A percentile compares a stretch with the other conserved stretches of the same genome.
These are phyloP conservation scores for Phaeosphaeriaceae sp. DNA, from an alignment of 2,329 filamentous ascomycete genomes.

Conservation along the genomic window DNA sequence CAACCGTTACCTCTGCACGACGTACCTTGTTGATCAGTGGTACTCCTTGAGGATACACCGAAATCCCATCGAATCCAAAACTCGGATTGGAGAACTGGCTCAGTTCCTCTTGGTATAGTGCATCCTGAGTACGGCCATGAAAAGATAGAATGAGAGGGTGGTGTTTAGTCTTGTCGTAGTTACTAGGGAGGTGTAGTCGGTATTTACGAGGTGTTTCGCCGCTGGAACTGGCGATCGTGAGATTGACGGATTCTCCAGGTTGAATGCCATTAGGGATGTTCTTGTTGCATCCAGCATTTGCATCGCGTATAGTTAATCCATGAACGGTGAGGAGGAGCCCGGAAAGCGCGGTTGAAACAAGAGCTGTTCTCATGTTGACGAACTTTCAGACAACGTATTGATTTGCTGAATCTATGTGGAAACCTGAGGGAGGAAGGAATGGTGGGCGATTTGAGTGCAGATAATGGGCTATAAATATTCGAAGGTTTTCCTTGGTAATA, in stretches of 20 bases:
- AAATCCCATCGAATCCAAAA: constrained; percentile 54
- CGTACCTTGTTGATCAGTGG: constrained; percentile 2
- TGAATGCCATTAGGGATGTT: constrained; percentile 25
- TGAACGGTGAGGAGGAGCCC: neutral
- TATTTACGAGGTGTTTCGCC: constrained; percentile 43
- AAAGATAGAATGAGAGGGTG: constrained; percentile 57
- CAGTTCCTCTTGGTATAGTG: constrained; percentile 49
- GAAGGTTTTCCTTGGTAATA: too few relatives aligned
- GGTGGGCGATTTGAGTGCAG: too few relatives aligned
- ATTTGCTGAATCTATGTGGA: too few relatives aligned
- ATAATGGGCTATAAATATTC: too few relatives aligned
- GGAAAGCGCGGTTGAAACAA: neutral
- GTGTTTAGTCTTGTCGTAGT: constrained; percentile 47
- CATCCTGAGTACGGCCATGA: constrained; percentile 52
- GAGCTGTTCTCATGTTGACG: neutral
- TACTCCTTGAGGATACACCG: constrained; percentile 54
- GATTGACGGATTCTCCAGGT: constrained; percentile 29
- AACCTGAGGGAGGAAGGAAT: too few relatives aligned
- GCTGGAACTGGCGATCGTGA: constrained; percentile 34
- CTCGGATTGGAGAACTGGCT: constrained; percentile 55
- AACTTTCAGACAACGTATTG: neutral
- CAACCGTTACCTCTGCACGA: too few relatives aligned
- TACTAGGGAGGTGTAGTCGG: constrained; percentile 47
- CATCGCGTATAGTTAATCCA: neutral
- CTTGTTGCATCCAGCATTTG: constrained; percentile 17